These are phyloP conservation scores for Mortierella alpina DNA, from an alignment of 192 early-diverging fungal species.

Conservation along the genomic window DNA sequence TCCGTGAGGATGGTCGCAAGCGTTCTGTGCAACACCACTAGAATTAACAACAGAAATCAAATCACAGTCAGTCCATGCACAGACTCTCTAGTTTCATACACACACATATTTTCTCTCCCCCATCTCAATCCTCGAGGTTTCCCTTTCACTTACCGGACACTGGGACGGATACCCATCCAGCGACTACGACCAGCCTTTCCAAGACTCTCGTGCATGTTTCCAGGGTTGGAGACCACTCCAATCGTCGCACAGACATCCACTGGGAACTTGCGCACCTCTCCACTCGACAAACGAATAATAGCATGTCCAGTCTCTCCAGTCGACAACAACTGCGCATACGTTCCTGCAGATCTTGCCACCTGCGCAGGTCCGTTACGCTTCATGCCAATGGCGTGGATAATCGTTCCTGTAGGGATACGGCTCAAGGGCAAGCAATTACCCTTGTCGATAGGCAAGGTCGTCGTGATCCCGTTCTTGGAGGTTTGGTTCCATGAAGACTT, in stretches of 20 bases:
- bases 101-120: too few species aligned
- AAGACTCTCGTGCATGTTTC: conserved; percentile 87
- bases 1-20: conserved; percentile 96
- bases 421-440: conserved; percentile 92
- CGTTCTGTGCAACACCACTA: conserved; percentile 96
- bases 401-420: conserved; percentile 93
- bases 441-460: conserved; percentile 68
- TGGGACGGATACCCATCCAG: conserved; percentile 88
- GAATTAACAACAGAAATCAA: not conserved
- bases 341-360: conserved; percentile 87
- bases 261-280: conserved; percentile 88
- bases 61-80: not conserved
- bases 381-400: conserved; percentile 89
- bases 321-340: conserved; percentile 84
- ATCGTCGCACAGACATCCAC: conserved; percentile 91
- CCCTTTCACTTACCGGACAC: conserved; percentile 63
- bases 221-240: conserved; percentile 88
- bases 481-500: conserved; percentile 48
- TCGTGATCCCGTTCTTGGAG: conserved; percentile 48
- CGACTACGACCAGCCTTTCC: conserved; percentile 91
- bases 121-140: too few species aligned
- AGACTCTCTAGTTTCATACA: not conserved
- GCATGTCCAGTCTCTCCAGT: conserved; percentile 82
- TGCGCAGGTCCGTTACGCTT: conserved; percentile 79
- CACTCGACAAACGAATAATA: conserved; percentile 85